Conservation (phyloP, 202 grass and related monocot species). For the Brachypodium distachyon region DNA sequence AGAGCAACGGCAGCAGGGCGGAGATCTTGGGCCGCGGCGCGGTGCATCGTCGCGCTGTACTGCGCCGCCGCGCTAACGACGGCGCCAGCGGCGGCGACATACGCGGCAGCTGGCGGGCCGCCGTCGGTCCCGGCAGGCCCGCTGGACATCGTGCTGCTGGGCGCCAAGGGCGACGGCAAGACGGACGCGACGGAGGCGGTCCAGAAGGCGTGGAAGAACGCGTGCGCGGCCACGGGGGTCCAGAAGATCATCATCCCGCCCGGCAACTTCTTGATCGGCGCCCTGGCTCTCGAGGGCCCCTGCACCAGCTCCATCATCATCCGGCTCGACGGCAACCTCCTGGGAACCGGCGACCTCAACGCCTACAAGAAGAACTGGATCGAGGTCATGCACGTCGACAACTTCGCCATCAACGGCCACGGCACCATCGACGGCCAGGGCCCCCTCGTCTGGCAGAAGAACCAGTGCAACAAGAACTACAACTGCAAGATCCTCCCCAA, state of each 20-base stretch:
- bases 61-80: too few relatives aligned
- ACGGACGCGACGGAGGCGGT: conserved; percentile 44
- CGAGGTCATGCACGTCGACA: conserved; percentile 22
- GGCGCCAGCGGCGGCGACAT: background rate
- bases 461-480: conserved; percentile 31
- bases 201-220: conserved; percentile 50
- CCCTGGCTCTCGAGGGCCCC: conserved; percentile 35
- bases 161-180: conserved; percentile 46
- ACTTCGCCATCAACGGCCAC: conserved; percentile 27
- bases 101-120: background rate
- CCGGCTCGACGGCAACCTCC: conserved; percentile 46
- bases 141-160: conserved; percentile 37
- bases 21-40: too few relatives aligned
- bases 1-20: too few relatives aligned
- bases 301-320: conserved; percentile 50
- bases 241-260: conserved; percentile 47
- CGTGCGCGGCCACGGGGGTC: conserved; percentile 29
- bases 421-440: conserved; percentile 56
- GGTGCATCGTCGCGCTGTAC: too few relatives aligned
- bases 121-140: conserved; percentile 12
- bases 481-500: conserved; percentile 46
- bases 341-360: conserved; percentile 29
- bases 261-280: conserved; percentile 32
- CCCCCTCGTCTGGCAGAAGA: conserved; percentile 29
- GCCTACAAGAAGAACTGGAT: conserved; percentile 54